Conservation (phyloP, 2,329 filamentous ascomycete genomes). For the Aaosphaeria pasadenensis region DNA sequence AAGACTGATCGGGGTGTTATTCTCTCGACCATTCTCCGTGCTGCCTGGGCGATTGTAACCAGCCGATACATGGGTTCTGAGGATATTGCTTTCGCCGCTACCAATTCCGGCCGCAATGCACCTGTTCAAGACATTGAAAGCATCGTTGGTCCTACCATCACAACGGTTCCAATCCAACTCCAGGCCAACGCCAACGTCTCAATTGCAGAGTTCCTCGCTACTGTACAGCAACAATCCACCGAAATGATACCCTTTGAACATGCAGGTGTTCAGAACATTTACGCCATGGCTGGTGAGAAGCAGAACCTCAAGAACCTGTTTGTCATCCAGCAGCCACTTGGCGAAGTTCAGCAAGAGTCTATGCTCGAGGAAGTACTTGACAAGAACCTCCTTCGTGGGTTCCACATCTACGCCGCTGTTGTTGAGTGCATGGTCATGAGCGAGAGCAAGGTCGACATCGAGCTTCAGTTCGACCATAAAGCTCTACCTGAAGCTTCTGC, state of each 20-base stretch:
- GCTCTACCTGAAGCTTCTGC: constrained; percentile 5
- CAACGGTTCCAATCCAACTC: constrained; percentile 33
- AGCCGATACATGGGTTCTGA: constrained; percentile 18
- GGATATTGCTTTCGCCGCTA: constrained; percentile 41
- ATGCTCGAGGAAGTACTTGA: constrained; percentile 5
- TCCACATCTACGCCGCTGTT: constrained; percentile 13
- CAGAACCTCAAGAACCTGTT: constrained; percentile 50
- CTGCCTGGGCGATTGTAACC: constrained; percentile 27
- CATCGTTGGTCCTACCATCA: constrained; percentile 42
- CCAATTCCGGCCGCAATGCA: constrained; percentile 33
- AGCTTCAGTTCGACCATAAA: constrained; percentile 11
- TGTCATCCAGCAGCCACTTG: constrained; percentile 44
- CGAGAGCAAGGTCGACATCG: constrained; percentile 8
- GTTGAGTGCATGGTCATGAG: constrained; percentile 12
- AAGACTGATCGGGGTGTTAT: constrained; percentile 1
- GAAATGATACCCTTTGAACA: constrained; percentile 29
- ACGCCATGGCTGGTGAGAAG: constrained; percentile 8
- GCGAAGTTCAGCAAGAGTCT: constrained; percentile 1
- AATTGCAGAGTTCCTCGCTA: constrained; percentile 7
- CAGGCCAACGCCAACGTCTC: constrained; percentile 5
- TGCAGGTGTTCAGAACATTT: constrained; percentile 29
- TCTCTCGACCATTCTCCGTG: constrained; percentile 12
- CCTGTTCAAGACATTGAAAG: constrained; percentile 34
- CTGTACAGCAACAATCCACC: constrained; percentile 11
- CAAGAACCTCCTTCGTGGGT: constrained; percentile 8